A percentile compares a stretch with the other conserved stretches of the same genome.
phyloP scores from a whole-genome alignment of 2,329 filamentous ascomycete species.

The Paraphaeosphaeria minitans region DNA sequence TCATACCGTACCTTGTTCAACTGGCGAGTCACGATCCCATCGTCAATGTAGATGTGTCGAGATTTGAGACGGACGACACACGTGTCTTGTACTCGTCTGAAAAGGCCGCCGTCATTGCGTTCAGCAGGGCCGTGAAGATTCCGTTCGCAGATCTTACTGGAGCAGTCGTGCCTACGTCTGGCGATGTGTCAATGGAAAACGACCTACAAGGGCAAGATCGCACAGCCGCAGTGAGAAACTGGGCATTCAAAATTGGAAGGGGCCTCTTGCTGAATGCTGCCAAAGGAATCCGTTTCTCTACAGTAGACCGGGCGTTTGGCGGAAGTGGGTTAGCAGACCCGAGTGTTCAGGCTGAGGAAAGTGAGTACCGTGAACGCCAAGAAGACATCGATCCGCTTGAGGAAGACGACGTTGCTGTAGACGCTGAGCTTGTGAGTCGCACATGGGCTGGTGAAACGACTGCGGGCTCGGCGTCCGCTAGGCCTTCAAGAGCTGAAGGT shows the following conservation, averaged over 20 bases:
- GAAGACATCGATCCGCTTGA: constrained; percentile 56
- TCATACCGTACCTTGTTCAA: constrained; percentile 65
- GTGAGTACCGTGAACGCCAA: constrained; percentile 44
- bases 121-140: constrained; percentile 58
- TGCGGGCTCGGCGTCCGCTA: constrained; percentile 14
- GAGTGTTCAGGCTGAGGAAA: constrained; percentile 50
- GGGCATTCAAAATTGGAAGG: constrained; percentile 64
- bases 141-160: constrained; percentile 58
- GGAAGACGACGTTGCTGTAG: constrained; percentile 51
- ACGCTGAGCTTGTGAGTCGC: constrained; percentile 31
- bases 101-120: constrained; percentile 61
- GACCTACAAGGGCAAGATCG: constrained; percentile 49
- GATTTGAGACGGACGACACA: constrained; percentile 62
- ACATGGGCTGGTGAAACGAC: constrained; percentile 19
- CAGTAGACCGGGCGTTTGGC: constrained; percentile 66
- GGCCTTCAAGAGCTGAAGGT: constrained; percentile 12
- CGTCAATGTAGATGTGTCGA: constrained; percentile 62
- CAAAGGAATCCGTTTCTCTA: constrained; percentile 60
- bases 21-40: constrained; percentile 58
- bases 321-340: constrained; percentile 57
- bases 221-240: constrained; percentile 55
- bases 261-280: constrained; percentile 64
- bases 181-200: constrained; percentile 21
- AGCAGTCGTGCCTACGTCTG: constrained; percentile 38
- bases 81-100: constrained; percentile 60